A percentile compares a stretch with the other conserved stretches of the same genome.
These are phyloP conservation scores for Amanita thiersii DNA, from an alignment of 768 basidiomycete species.

Conservation along the genomic window DNA sequence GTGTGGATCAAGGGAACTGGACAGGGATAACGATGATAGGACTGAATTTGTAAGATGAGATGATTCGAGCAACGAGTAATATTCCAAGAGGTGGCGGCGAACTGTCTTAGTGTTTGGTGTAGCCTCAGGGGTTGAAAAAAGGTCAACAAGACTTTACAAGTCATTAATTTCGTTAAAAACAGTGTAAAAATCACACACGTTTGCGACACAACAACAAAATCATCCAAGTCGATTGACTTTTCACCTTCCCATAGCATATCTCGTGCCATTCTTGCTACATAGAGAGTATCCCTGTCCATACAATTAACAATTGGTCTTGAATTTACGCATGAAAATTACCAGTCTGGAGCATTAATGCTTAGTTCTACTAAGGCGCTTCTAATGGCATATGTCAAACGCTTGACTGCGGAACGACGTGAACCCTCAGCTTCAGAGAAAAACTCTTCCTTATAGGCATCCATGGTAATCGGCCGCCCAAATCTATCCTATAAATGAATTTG, in stretches of 20 bases:
- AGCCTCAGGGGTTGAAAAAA: constrained; percentile 66
- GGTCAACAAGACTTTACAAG: constrained; percentile 68
- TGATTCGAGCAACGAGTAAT: constrained; percentile 80
- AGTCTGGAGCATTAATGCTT: constrained; percentile 91
- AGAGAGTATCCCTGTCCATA: constrained; percentile 75
- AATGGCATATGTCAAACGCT: constrained; percentile 72
- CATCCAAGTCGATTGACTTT: constrained; percentile 64
- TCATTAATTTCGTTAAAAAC: constrained; percentile 6
- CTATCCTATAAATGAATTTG: constrained; percentile 28
- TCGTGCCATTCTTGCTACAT: constrained; percentile 85
- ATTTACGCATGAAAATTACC: constrained; percentile 43
- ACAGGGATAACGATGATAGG: constrained; percentile 77
- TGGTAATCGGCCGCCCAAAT: constrained; percentile 73
- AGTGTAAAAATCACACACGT: constrained; percentile 51
- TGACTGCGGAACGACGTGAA: constrained; percentile 71
- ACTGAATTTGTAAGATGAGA: constrained; percentile 81
- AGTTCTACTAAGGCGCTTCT: constrained; percentile 62
- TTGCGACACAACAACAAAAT: constrained; percentile 82
- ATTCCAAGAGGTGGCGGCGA: constrained; percentile 70
- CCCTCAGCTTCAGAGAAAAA: constrained; percentile 68
- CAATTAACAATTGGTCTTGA: neutral
- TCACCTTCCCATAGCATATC: constrained; percentile 90
- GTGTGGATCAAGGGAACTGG: constrained; percentile 74
- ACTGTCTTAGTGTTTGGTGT: constrained; percentile 52
- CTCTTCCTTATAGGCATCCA: constrained; percentile 67